phyloP scores from a whole-genome alignment of 257 asterid genomes.

The Fraxinus excelsior region DNA sequence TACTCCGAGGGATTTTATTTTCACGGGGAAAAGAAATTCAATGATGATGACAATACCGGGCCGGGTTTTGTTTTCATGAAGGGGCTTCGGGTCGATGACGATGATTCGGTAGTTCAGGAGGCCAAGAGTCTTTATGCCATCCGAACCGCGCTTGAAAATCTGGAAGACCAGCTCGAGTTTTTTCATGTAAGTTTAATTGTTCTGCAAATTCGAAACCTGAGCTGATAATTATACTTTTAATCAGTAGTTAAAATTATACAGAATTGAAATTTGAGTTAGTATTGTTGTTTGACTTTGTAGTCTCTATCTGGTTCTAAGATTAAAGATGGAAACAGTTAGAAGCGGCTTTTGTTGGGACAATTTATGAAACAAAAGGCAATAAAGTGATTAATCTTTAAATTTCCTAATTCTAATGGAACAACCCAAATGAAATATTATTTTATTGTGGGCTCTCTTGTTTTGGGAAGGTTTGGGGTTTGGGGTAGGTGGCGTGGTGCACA shows the following conservation, averaged over 20 bases:
- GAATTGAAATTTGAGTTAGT: neutral
- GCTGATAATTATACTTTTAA: neutral
- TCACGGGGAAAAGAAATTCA: constrained; percentile 42
- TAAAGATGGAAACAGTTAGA: neutral
- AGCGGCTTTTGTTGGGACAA: too few relatives aligned
- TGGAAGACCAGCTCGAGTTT: constrained; percentile 95
- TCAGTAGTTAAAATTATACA: neutral
- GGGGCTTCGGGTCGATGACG: constrained; percentile 60
- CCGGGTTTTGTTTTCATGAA: constrained; percentile 72
- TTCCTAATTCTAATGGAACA: too few relatives aligned
- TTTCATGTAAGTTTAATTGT: constrained; percentile 52
- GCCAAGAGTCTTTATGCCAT: constrained; percentile 85
- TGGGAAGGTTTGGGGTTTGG: too few relatives aligned
- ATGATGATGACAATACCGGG: constrained; percentile 37
- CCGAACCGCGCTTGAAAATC: constrained; percentile 88
- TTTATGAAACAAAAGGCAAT: too few relatives aligned
- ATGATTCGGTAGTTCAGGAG: constrained; percentile 71
- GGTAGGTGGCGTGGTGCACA: too few relatives aligned
- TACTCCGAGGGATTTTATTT: constrained; percentile 37
- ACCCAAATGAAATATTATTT: too few relatives aligned
- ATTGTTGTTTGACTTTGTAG: neutral
- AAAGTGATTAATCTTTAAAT: too few relatives aligned
- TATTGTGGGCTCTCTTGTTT: too few relatives aligned
- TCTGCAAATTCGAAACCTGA: neutral
- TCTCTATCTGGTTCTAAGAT: neutral